These are phyloP conservation scores for Fusarium devonianum DNA, from an alignment of 2,329 filamentous ascomycete genomes.

Conservation along the genomic window DNA sequence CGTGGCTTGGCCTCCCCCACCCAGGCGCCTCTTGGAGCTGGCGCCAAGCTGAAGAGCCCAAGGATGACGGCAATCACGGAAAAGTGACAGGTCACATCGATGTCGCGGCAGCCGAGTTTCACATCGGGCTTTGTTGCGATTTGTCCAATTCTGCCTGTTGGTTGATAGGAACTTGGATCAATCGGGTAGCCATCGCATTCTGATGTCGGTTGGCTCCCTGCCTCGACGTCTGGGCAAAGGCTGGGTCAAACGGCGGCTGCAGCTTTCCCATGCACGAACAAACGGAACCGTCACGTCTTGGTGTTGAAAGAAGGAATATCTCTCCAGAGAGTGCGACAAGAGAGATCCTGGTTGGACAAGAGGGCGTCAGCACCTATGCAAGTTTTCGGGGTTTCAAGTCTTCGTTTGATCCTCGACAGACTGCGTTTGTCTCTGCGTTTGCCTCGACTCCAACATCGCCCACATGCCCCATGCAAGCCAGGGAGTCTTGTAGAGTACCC, in stretches of 20 bases:
- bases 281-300: slow-evolving; percentile 23
- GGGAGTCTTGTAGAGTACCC: no score
- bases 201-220: neutral
- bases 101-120: slow-evolving; percentile 2
- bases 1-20: no score
- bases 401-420: no score
- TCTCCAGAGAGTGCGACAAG: slow-evolving; percentile 13
- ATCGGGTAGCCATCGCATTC: neutral
- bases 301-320: slow-evolving; percentile 4
- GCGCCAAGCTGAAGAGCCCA: slow-evolving; percentile 1
- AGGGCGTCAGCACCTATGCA: neutral
- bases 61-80: slow-evolving; percentile 1
- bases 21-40: neutral
- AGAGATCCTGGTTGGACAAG: slow-evolving; percentile 2
- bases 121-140: neutral
- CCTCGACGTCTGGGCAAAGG: neutral
- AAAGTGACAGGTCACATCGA: slow-evolving; percentile 8
- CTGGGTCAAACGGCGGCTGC: slow-evolving; percentile 22
- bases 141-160: no score
- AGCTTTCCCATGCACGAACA: slow-evolving; percentile 20
- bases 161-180: neutral
- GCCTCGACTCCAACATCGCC: no score
- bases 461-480: no score
- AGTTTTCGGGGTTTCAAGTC: no score
- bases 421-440: no score